Conservation (phyloP, 2,329 filamentous ascomycete genomes). For the Aspergillus sp. region DNA sequence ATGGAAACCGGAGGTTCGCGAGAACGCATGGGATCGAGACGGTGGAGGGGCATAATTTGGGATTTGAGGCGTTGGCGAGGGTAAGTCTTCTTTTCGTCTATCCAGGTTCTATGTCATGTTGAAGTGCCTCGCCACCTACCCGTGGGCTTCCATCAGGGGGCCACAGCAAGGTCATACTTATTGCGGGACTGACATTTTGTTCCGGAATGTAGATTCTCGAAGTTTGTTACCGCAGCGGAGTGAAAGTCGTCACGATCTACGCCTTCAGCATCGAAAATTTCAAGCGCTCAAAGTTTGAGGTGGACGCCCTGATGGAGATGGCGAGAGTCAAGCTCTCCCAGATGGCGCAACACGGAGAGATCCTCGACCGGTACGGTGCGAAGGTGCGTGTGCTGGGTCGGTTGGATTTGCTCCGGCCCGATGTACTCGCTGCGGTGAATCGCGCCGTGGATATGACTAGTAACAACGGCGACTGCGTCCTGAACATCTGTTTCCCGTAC, state of each 20-base stretch:
- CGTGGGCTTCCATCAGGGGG: not conserved
- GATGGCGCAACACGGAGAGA: conserved; percentile 85
- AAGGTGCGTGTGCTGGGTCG: conserved; percentile 82
- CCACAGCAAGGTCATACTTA: not conserved
- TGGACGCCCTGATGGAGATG: conserved; percentile 96
- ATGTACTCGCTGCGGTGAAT: conserved; percentile 86
- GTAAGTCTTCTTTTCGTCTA: conserved; percentile 48
- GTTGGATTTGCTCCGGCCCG: conserved; percentile 75
- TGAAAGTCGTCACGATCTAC: conserved; percentile 95
- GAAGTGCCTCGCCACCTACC: too few species aligned
- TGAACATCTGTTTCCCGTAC: conserved; percentile 98
- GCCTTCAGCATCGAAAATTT: conserved; percentile 99
- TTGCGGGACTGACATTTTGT: not conserved
- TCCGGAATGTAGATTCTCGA: conserved; percentile 70
- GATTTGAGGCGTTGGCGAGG: conserved; percentile 89
- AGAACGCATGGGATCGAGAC: conserved; percentile 90
- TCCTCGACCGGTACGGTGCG: conserved; percentile 90
- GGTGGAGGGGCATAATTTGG: conserved; percentile 90
- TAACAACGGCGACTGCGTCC: conserved; percentile 72
- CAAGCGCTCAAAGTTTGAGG: conserved; percentile 93
- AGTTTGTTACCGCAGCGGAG: conserved; percentile 95
- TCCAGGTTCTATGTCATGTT: conserved; percentile 2
- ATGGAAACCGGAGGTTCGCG: conserved; percentile 93
- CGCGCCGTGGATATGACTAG: conserved; percentile 82
- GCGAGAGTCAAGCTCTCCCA: conserved; percentile 93